Base-by-base conservation (phyloP, 2,329 filamentous ascomycete genomes). In the Colletotrichum sp. region DNA sequence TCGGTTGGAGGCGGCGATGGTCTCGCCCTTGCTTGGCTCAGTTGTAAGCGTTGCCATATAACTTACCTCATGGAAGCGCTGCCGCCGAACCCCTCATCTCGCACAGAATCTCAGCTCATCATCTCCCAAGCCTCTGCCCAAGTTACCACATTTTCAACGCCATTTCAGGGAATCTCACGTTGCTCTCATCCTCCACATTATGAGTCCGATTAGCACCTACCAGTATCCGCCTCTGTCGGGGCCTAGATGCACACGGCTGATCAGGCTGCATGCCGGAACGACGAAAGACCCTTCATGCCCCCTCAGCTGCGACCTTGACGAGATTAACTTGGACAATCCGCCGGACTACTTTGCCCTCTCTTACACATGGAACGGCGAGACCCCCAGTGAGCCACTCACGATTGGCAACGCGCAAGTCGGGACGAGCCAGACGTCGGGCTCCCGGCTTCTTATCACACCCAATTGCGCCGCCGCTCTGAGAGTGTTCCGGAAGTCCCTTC, bases 391-490 rank as follows among this genome's bases (percentile, higher is more conserved):
- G 3, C 22, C 62, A 7, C 62, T 44, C 3, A 48, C 15, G 0
- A 28, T 65, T 6, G 12, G 18, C 5, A 44, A 28, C 2, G 13
- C n/a, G 18, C n/a, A 8, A 44, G 9, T 0, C 34, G 22, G 4
- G 2, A 2, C 4, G 3, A 8, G 10, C 3, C 34, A 6, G 0
- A 2, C 22, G 8, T 2, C 34, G 0, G n/a, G 13, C 5, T 9
- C 15, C 0, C 62, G 13, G 1, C 62, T 65, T 0, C 34, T 65
- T 0, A 44, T 65, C 8, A 39, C 32, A 0, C 62, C 62, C 6
- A 39, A 65, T 0, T 48, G 62, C 2, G 62, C 62, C 3, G 62
- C 62, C 8, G 62, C 62, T 28, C 5, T 65, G 1, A 39, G 8
- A 24, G 62, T 4, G 8, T 65, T 24, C 1, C 22, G 62, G 7